Evolutionary conservation across 2,329 filamentous ascomycete species (phyloP).

Genomic region (Hypoxylon sp.): DNA sequence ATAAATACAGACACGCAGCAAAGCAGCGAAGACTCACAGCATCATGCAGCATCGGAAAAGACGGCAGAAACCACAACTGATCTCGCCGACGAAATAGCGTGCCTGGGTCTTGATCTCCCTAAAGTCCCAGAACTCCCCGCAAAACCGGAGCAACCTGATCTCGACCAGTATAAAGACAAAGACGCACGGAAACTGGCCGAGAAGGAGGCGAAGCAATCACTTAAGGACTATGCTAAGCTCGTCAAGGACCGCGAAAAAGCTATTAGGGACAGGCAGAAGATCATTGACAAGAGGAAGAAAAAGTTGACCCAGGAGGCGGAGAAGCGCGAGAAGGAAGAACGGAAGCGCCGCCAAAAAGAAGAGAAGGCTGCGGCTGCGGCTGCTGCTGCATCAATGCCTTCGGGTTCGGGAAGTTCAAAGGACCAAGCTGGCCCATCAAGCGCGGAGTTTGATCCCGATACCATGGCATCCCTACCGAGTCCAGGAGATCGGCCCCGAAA

Average conservation of each 20-base stretch:
- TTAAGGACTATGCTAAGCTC: slow-evolving; percentile 74
- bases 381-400: slow-evolving; percentile 11
- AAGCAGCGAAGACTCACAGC: slow-evolving; percentile 1
- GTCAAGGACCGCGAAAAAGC: slow-evolving; percentile 74
- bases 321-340: slow-evolving; percentile 56
- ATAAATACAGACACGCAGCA: slow-evolving; percentile 11
- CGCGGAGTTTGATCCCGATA: slow-evolving; percentile 20
- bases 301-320: slow-evolving; percentile 57
- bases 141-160: slow-evolving; percentile 67
- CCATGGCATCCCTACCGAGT: slow-evolving; percentile 17
- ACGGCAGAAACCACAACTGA: slow-evolving; percentile 15
- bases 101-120: slow-evolving; percentile 52
- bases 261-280: slow-evolving; percentile 71
- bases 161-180: slow-evolving; percentile 70
- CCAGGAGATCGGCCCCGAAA: slow-evolving; percentile 4
- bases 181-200: slow-evolving; percentile 75
- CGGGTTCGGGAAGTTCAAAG: slow-evolving; percentile 29
- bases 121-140: slow-evolving; percentile 63
- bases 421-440: slow-evolving; percentile 32
- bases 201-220: slow-evolving; percentile 71
- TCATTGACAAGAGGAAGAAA: slow-evolving; percentile 65
- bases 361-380: slow-evolving; percentile 20
- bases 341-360: slow-evolving; percentile 49
- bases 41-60: slow-evolving; percentile 14
- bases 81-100: slow-evolving; percentile 35